Percentiles rank a stretch among this genome's conserved stretches.
These are phyloP conservation scores for Taxawa tesnikishii DNA, from an alignment of 2,329 filamentous ascomycete species.

Conservation along the genomic window DNA sequence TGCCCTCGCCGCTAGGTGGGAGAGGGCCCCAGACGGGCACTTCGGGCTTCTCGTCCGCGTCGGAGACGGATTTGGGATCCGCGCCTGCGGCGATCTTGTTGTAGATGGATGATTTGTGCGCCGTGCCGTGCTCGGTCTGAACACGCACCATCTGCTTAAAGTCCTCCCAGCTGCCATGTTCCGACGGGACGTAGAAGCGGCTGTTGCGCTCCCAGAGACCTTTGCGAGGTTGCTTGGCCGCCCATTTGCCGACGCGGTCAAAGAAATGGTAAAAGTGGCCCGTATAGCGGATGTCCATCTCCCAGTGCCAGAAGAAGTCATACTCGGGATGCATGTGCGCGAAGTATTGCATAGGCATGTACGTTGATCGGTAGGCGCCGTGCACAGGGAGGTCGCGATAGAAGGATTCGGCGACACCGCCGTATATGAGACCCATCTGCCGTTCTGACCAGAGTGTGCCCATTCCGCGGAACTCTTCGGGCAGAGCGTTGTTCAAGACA, in stretches of 20 bases:
- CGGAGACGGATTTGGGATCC: slow-evolving; percentile 25
- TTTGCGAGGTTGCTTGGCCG: slow-evolving; percentile 53
- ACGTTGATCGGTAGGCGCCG: slow-evolving; percentile 59
- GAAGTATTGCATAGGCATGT: slow-evolving; percentile 93
- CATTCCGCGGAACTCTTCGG: slow-evolving; percentile 38
- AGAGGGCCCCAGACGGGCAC: slow-evolving; percentile 38
- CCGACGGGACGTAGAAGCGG: slow-evolving; percentile 62
- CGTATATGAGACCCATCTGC: slow-evolving; percentile 43
- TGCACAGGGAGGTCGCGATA: slow-evolving; percentile 54
- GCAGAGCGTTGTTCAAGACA: slow-evolving; percentile 40
- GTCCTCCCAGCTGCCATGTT: slow-evolving; percentile 61
- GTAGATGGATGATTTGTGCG: slow-evolving; percentile 31
- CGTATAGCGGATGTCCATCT: slow-evolving; percentile 85
- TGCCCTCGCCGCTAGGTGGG: slow-evolving; percentile 25
- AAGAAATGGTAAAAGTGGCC: slow-evolving; percentile 80
- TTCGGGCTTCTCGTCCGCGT: slow-evolving; percentile 26
- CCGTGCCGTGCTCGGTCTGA: slow-evolving; percentile 44
- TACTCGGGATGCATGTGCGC: slow-evolving; percentile 80
- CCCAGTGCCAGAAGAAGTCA: slow-evolving; percentile 89
- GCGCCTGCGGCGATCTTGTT: slow-evolving; percentile 18
- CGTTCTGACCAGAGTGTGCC: slow-evolving; percentile 40
- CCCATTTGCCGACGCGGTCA: slow-evolving; percentile 53
- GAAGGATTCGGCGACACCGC: slow-evolving; percentile 35
- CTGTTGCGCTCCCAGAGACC: slow-evolving; percentile 68
- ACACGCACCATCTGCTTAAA: slow-evolving; percentile 54